Percentiles rank a stretch among this genome's conserved stretches.
These are phyloP conservation scores for Capsicum baccatum DNA, from an alignment of 257 asterid genomes.

Conservation along the genomic window DNA sequence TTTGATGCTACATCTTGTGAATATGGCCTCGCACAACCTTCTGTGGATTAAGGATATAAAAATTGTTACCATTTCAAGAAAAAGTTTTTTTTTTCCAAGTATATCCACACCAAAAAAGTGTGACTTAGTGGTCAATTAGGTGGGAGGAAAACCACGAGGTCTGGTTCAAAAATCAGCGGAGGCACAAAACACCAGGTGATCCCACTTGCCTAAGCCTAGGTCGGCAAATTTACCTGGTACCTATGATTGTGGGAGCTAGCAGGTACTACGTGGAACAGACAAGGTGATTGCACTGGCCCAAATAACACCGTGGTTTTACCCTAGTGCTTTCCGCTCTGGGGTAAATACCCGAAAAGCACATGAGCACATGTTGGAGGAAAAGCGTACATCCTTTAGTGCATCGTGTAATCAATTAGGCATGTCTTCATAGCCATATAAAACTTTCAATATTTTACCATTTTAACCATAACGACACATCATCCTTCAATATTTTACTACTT, in stretches of 20 bases:
- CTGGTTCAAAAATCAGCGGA: background rate
- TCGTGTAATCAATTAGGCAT: background rate
- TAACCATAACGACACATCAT: background rate
- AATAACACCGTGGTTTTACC: background rate
- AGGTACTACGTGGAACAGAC: background rate
- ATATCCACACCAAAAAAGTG: background rate
- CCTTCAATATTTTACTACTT: conserved; percentile 5
- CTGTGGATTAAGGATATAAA: background rate
- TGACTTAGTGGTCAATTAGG: background rate
- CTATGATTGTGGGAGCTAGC: background rate
- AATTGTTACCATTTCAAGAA: background rate
- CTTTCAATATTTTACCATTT: background rate
- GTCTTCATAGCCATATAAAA: background rate
- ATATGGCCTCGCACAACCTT: background rate
- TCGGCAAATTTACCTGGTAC: background rate
- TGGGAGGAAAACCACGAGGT: background rate
- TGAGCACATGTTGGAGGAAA: background rate
- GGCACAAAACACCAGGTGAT: background rate
- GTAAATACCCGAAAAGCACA: background rate
- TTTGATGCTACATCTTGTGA: background rate
- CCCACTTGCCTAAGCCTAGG: background rate
- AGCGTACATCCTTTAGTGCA: background rate
- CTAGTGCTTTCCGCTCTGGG: background rate
- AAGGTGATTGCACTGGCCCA: background rate
- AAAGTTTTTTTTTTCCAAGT: background rate